phyloP scores from a whole-genome alignment of 371 early-diverging fungal species.

The Gilbertella persicaria region DNA sequence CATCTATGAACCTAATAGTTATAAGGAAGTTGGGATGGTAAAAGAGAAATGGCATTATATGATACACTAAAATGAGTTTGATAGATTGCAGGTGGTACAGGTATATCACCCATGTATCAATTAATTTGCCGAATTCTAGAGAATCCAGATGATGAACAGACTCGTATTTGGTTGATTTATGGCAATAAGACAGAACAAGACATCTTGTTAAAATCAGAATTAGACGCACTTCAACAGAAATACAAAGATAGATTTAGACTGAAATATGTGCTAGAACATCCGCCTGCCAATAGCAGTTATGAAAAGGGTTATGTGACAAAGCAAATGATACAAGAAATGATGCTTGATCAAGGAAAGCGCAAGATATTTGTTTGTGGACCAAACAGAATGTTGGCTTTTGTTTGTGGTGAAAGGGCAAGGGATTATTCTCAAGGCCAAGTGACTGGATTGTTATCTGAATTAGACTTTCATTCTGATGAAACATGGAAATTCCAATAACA shows the following conservation, averaged over 20 bases:
- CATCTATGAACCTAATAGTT: conserved; percentile 39
- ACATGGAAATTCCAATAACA: conserved; percentile 46
- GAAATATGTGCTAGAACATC: conserved; percentile 38
- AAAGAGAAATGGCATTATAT: too few relatives aligned
- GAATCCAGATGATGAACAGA: conserved; percentile 31
- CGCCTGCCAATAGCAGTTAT: conserved; percentile 15
- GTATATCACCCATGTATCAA: conserved; percentile 89
- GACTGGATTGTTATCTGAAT: conserved; percentile 35
- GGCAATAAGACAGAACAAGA: conserved; percentile 54
- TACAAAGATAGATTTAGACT: conserved; percentile 38
- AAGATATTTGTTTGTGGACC: conserved; percentile 55
- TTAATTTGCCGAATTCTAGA: conserved; percentile 32
- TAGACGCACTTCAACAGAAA: conserved; percentile 30
- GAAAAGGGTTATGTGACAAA: conserved; percentile 23
- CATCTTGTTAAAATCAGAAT: conserved; percentile 50
- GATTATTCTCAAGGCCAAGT: conserved; percentile 47
- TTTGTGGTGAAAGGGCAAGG: conserved; percentile 43
- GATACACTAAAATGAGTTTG: background rate
- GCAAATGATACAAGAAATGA: conserved; percentile 20
- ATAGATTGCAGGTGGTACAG: conserved; percentile 81
- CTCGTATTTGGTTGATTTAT: conserved; percentile 50
- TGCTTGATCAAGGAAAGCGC: conserved; percentile 12
- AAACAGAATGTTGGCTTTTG: conserved; percentile 35
- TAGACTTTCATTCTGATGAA: conserved; percentile 36
- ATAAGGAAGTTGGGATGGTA: conserved; percentile 66